Evolutionary conservation across 148 eudicot genomes (phyloP), one percentile per base, ranked within the genome.

Genomic region (Rhododendron molle): DNA sequence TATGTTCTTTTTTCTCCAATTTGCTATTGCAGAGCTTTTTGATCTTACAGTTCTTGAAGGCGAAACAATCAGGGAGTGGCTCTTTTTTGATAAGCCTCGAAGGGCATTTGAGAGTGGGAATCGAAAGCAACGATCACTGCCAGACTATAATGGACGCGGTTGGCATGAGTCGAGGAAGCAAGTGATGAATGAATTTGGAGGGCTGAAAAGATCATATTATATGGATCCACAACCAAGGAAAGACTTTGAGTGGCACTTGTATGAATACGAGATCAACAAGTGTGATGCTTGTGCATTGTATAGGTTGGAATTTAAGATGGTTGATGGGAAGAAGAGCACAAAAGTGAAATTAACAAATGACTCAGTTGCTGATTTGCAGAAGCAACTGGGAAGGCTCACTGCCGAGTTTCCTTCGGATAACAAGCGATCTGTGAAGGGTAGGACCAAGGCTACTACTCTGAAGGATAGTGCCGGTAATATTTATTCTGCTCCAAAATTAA

Each of bases 91-190:
- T 87, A 97, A 97, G 89, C 99, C 99, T 83, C 93, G 99, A 44
- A 92, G 98, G 89, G 99, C 99, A 32, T 97, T 97, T 89, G 99
- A 97, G 91, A 95, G 96, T 86, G 99, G 99, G 81, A 95, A 93
- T 86, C 90, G 99, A 86, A 96, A 97, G 92, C 99, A 97, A 80
- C 87, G 99, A 76, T 94, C 99, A 78, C 87, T 97, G 81, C 98
- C 99, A n/a, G 99, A 97, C 87, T 94, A 97, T 88, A 93, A 90
- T 83, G 99, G 99, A 12, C 95, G 99, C 12, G 99, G 99, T 21
- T 97, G 99, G 99, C 99, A 97, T 71, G 99, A 97, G 90, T 97
- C 99, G 4, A 91, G 99, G 86, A 96, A 96, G 84, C 98, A 95
- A 92, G 93, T 97, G 86, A 92, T 97, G 94, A 93, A 93, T 71